These are phyloP conservation scores for Fagus crenata DNA, from an alignment of 306 rosid species.

Conservation along the genomic window DNA sequence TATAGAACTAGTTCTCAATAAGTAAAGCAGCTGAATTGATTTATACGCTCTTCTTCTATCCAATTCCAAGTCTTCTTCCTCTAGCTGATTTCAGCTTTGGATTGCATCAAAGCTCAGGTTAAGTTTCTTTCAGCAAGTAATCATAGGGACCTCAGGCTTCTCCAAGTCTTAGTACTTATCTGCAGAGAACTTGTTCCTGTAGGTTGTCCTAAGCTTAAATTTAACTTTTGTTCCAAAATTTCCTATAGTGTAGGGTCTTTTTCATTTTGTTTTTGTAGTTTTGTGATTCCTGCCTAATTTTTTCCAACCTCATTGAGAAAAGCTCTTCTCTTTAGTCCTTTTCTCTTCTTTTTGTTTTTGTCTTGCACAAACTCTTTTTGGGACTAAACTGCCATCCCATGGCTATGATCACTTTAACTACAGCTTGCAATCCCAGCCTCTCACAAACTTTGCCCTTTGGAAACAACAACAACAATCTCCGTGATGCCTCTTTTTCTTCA, in stretches of 20 bases:
- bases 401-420: conserved; percentile 51
- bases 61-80: conserved; percentile 8
- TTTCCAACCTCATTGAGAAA: conserved; percentile 25
- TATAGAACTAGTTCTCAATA: conserved; percentile 38
- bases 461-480: conserved; percentile 25
- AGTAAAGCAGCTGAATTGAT: conserved; percentile 31
- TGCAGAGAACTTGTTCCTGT: neutral
- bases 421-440: conserved; percentile 38
- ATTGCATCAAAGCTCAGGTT: conserved; percentile 23
- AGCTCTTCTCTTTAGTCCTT: conserved; percentile 19
- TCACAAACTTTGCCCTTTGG: conserved; percentile 38
- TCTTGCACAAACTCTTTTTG: conserved; percentile 14
- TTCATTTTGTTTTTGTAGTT: conserved; percentile 36
- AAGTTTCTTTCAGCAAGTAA: conserved; percentile 34
- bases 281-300: conserved; percentile 32
- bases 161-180: neutral
- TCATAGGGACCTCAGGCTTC: conserved; percentile 18
- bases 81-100: conserved; percentile 20
- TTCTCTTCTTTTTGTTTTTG: conserved; percentile 22
- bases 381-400: neutral
- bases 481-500: conserved; percentile 55
- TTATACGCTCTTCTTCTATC: conserved; percentile 26
- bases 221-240: conserved; percentile 12
- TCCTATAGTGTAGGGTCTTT: conserved; percentile 32
- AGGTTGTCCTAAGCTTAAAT: conserved; percentile 3